Evolutionary conservation across 192 early-diverging fungal genomes (phyloP).

Genomic region (Geranomyces michiganensis): DNA sequence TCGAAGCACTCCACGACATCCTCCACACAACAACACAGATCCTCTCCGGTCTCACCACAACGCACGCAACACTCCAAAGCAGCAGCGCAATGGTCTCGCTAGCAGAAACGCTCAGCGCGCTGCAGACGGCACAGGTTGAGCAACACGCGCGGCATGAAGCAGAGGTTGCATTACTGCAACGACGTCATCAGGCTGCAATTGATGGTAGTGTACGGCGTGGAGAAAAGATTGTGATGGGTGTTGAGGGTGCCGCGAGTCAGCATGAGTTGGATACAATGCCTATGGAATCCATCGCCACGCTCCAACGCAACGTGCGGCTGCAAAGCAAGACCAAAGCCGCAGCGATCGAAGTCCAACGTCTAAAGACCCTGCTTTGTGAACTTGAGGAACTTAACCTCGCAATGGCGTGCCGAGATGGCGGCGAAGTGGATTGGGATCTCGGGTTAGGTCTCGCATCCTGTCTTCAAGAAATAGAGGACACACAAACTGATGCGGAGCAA

Average conservation of each 20-base stretch:
- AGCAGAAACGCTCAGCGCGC: neutral
- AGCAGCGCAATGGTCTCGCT: neutral
- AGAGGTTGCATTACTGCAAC: constrained; percentile 6
- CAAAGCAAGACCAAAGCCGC: neutral
- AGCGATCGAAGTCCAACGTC: neutral
- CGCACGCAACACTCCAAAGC: constrained; percentile 11
- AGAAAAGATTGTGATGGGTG: constrained; percentile 26
- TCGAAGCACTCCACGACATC: constrained; percentile 20
- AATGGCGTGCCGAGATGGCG: neutral
- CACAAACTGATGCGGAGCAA: neutral
- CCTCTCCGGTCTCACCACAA: constrained; percentile 3
- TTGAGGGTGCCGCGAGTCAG: constrained; percentile 17
- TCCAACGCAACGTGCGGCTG: constrained; percentile 12
- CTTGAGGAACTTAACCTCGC: constrained; percentile 7
- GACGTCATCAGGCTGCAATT: constrained; percentile 1
- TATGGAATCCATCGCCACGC: neutral
- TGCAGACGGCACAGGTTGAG: neutral
- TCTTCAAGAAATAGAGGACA: neutral
- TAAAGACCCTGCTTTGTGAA: constrained; percentile 1
- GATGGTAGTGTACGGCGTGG: neutral
- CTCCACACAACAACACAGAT: neutral
- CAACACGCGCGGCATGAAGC: constrained; percentile 16
- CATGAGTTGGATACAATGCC: constrained; percentile 20
- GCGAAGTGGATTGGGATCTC: constrained; percentile 24
- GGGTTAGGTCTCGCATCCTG: neutral